Evolutionary conservation across 352 stramenopile genomes (phyloP).

Genomic region (Phytophthora quininea): DNA sequence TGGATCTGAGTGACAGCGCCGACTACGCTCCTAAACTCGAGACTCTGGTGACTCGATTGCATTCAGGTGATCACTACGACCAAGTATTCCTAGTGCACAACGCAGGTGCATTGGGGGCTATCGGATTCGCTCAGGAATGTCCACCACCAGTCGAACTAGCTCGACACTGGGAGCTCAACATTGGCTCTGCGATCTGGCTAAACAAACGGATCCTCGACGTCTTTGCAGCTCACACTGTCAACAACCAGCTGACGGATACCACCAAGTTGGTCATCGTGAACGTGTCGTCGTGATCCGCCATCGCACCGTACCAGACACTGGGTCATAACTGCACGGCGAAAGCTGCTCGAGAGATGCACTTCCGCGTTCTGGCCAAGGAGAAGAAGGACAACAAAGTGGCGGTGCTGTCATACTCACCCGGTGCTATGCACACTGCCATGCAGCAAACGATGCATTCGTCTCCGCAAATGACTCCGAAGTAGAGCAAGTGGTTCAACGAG

Average conservation of each 20-base stretch:
- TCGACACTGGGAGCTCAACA: constrained; percentile 77
- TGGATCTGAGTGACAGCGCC: constrained; percentile 48
- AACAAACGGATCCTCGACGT: constrained; percentile 71
- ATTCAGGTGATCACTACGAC: constrained; percentile 54
- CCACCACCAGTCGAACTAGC: constrained; percentile 40
- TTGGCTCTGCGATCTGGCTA: constrained; percentile 80
- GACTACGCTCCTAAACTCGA: constrained; percentile 61
- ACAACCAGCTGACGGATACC: constrained; percentile 22
- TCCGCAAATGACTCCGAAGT: constrained; percentile 30
- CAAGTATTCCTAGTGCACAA: no score
- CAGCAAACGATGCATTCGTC: constrained; percentile 60
- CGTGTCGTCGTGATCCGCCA: constrained; percentile 77
- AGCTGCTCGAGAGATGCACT: constrained; percentile 86
- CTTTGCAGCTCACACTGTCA: no score
- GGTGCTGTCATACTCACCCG: constrained; percentile 84
- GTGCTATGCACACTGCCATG: constrained; percentile 88
- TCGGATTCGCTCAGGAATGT: constrained; percentile 62
- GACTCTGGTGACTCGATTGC: constrained; percentile 35
- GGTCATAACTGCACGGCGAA: constrained; percentile 82
- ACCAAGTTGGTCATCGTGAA: constrained; percentile 69
- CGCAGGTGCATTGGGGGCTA: constrained; percentile 69
- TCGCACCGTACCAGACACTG: constrained; percentile 74
- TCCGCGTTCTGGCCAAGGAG: constrained; percentile 65
- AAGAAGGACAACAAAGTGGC: constrained; percentile 44
- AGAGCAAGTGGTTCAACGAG: constrained; percentile 47